These are phyloP conservation scores for Trichomonascus vanleenenianus DNA, from an alignment of 805 yeast species.

Conservation along the genomic window DNA sequence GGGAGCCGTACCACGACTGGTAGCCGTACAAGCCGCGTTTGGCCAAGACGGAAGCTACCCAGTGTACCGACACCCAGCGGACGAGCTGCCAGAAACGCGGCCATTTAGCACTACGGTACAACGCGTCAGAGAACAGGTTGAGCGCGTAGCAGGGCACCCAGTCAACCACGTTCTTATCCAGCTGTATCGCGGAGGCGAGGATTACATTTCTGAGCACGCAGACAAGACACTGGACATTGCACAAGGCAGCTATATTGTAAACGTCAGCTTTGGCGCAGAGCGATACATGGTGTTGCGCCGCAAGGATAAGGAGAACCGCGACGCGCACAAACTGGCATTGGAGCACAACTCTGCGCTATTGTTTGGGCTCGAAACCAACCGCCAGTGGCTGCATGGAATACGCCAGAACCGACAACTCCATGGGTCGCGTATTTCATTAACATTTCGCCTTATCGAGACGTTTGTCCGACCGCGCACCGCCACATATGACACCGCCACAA, in stretches of 20 bases:
- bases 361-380: slow-evolving; percentile 12
- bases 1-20: slow-evolving; percentile 16
- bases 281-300: slow-evolving; percentile 9
- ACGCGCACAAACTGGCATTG: slow-evolving; percentile 8
- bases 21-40: slow-evolving; percentile 13
- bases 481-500: too few species aligned
- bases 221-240: slow-evolving; percentile 18
- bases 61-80: slow-evolving; percentile 16
- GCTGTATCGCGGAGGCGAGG: slow-evolving; percentile 13
- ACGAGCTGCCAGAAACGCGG: slow-evolving; percentile 6
- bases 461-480: too few species aligned
- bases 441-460: too few species aligned
- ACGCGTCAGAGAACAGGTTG: not conserved
- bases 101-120: slow-evolving; percentile 1
- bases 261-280: slow-evolving; percentile 14
- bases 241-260: slow-evolving; percentile 16
- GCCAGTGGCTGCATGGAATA: slow-evolving; percentile 15
- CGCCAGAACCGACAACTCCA: not conserved
- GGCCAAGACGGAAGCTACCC: slow-evolving; percentile 8
- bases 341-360: slow-evolving; percentile 12
- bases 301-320: slow-evolving; percentile 7
- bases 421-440: too few species aligned
- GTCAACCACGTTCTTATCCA: slow-evolving; percentile 17
- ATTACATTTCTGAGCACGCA: slow-evolving; percentile 17
- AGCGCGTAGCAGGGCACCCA: not conserved